phyloP scores from a whole-genome alignment of 1,284 basidiomycete species.

The Fomitopsis pinicola region DNA sequence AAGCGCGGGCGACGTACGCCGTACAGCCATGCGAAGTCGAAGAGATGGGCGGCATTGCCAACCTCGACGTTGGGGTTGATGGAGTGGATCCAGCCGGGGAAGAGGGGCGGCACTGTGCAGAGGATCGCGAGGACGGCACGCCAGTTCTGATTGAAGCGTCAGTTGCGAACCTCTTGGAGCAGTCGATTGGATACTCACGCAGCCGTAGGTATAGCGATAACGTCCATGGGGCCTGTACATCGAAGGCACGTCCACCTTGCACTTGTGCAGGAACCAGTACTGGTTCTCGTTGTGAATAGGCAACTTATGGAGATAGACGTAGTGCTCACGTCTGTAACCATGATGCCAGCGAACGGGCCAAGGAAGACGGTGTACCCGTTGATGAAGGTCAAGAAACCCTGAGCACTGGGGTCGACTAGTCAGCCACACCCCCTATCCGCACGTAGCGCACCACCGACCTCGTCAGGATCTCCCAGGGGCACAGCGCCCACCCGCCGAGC shows the following conservation, averaged over 20 bases:
- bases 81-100: slow-evolving; percentile 65
- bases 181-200: slow-evolving; percentile 37
- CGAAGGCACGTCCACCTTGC: slow-evolving; percentile 63
- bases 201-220: slow-evolving; percentile 61
- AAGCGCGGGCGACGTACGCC: slow-evolving; percentile 43
- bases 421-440: neutral
- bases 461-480: slow-evolving; percentile 52
- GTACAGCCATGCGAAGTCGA: slow-evolving; percentile 67
- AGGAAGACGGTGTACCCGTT: slow-evolving; percentile 71
- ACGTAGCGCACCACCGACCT: slow-evolving; percentile 25
- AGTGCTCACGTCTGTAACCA: slow-evolving; percentile 61
- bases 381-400: slow-evolving; percentile 54
- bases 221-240: slow-evolving; percentile 68
- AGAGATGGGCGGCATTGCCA: slow-evolving; percentile 49
- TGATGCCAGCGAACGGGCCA: slow-evolving; percentile 70
- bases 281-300: slow-evolving; percentile 18
- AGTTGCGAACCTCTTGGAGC: neutral
- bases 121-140: slow-evolving; percentile 62
- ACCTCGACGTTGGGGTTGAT: slow-evolving; percentile 57
- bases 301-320: neutral
- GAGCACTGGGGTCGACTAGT: slow-evolving; percentile 32
- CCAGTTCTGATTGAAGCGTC: slow-evolving; percentile 54
- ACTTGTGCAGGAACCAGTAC: slow-evolving; percentile 64
- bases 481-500: slow-evolving; percentile 61
- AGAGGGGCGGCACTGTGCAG: slow-evolving; percentile 55